Evolutionary conservation across 2,329 filamentous ascomycete genomes (phyloP).

Genomic region (Dactylellina drechsleri): DNA sequence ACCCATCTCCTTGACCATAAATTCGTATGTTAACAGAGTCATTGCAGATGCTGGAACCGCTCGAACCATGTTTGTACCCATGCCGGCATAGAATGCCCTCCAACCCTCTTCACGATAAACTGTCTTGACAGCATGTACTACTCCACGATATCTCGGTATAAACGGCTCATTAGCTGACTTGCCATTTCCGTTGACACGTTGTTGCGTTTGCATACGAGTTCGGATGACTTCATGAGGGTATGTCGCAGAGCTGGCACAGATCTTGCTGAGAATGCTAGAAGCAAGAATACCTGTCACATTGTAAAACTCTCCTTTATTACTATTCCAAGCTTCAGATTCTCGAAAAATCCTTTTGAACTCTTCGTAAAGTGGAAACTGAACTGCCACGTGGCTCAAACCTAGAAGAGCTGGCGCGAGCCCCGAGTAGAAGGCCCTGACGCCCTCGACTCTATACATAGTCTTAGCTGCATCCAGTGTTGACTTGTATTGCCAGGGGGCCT

Average conservation of each 20-base stretch:
- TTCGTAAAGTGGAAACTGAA: constrained; percentile 97
- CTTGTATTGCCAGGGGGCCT: constrained; percentile 83
- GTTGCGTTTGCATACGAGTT: constrained; percentile 91
- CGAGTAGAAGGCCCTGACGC: constrained; percentile 90
- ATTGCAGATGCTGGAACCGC: constrained; percentile 95
- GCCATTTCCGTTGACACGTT: constrained; percentile 66
- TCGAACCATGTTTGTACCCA: constrained; percentile 97
- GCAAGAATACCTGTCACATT: constrained; percentile 85
- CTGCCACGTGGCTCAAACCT: constrained; percentile 91
- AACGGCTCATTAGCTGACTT: constrained; percentile 57
- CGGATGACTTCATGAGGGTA: constrained; percentile 97
- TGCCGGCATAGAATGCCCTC: constrained; percentile 94
- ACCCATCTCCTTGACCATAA: constrained; percentile 62
- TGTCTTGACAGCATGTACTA: constrained; percentile 81
- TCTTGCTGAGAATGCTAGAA: constrained; percentile 92
- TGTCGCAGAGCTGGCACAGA: constrained; percentile 91
- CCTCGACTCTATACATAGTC: constrained; percentile 95
- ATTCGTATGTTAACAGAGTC: constrained; percentile 97
- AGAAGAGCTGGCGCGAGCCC: constrained; percentile 91
- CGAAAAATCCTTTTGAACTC: constrained; percentile 91
- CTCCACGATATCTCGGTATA: constrained; percentile 72
- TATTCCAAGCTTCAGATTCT: constrained; percentile 77
- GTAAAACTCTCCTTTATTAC: constrained; percentile 64
- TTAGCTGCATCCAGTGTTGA: constrained; percentile 89
- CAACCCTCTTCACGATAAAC: constrained; percentile 93